Evolutionary conservation across 129 eudicot species (phyloP).

Genomic region (sunflower (Helianthus annuus)): DNA sequence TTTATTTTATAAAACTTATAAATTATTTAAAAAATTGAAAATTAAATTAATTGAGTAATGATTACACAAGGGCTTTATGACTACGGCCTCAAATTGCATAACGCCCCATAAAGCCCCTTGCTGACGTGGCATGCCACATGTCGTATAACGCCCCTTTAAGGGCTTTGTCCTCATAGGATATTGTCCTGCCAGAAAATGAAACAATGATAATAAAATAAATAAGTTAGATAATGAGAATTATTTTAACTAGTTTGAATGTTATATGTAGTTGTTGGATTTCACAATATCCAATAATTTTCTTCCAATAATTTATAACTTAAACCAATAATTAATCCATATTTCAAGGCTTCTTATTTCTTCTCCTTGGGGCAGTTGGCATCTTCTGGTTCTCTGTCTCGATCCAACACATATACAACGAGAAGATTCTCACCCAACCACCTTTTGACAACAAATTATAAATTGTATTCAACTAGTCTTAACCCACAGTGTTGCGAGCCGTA

Average conservation of each 20-base stretch:
- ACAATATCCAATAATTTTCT: background rate
- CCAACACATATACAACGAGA: slow-evolving; percentile 41
- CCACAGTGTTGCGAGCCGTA: no score
- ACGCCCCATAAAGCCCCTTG: no score
- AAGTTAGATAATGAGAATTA: background rate
- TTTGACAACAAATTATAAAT: background rate
- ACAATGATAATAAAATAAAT: background rate
- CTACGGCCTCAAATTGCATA: no score
- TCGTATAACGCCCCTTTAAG: no score
- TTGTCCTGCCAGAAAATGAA: no score
- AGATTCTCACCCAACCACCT: slow-evolving; percentile 34
- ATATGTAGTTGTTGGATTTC: slow-evolving; percentile 6
- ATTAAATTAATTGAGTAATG: no score
- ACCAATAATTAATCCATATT: slow-evolving; percentile 8
- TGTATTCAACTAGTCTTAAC: background rate
- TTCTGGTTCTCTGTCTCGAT: slow-evolving; percentile 31
- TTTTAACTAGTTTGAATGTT: background rate
- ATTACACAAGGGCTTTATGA: no score
- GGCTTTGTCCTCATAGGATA: no score
- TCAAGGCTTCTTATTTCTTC: slow-evolving; percentile 34
- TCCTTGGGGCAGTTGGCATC: slow-evolving; percentile 46
- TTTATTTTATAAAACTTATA: no score
- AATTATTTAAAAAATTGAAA: no score
- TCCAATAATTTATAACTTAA: background rate
- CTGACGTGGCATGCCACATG: no score